Evolutionary conservation across 1,139 yeast species (phyloP).

Genomic region (Hanseniaspora gamundiae): DNA sequence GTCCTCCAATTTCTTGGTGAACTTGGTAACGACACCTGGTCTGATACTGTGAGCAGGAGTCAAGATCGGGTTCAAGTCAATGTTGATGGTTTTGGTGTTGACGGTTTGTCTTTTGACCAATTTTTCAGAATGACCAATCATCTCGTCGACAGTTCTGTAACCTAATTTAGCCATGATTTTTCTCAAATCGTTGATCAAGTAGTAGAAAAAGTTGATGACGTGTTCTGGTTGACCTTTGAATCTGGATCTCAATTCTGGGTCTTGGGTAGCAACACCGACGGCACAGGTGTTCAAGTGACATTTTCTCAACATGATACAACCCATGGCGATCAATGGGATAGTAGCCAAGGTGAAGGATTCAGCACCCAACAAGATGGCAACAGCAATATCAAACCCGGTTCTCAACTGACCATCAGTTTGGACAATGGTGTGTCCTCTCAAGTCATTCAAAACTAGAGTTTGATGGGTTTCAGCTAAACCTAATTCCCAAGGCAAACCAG

Average conservation of each 20-base stretch:
- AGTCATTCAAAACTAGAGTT: constrained; percentile 87
- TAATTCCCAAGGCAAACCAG: constrained; percentile 98
- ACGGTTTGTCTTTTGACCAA: constrained; percentile 78
- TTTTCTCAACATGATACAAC: constrained; percentile 91
- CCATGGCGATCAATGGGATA: constrained; percentile 93
- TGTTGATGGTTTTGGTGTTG: constrained; percentile 80
- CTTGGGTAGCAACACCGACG: constrained; percentile 98
- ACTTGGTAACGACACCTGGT: constrained; percentile 95
- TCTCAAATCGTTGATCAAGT: constrained; percentile 85
- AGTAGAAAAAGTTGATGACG: constrained; percentile 93
- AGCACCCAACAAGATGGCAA: constrained; percentile 93
- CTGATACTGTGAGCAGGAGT: constrained; percentile 95
- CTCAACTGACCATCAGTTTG: constrained; percentile 97
- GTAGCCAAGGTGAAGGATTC: constrained; percentile 99
- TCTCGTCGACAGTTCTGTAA: constrained; percentile 89
- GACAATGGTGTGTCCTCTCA: constrained; percentile 87
- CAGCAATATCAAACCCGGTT: constrained; percentile 87
- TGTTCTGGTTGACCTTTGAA: constrained; percentile 97
- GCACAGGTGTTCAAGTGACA: constrained; percentile 93
- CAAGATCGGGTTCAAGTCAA: constrained; percentile 83
- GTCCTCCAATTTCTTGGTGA: constrained; percentile 91
- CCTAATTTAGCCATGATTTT: constrained; percentile 90
- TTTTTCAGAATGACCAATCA: constrained; percentile 95
- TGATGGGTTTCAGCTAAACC: constrained; percentile 98
- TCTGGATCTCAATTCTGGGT: constrained; percentile 83